Percentiles rank a stretch among this genome's conserved stretches.
Conservation (phyloP, 192 early-diverging fungal species). For the Linderina pennispora region DNA sequence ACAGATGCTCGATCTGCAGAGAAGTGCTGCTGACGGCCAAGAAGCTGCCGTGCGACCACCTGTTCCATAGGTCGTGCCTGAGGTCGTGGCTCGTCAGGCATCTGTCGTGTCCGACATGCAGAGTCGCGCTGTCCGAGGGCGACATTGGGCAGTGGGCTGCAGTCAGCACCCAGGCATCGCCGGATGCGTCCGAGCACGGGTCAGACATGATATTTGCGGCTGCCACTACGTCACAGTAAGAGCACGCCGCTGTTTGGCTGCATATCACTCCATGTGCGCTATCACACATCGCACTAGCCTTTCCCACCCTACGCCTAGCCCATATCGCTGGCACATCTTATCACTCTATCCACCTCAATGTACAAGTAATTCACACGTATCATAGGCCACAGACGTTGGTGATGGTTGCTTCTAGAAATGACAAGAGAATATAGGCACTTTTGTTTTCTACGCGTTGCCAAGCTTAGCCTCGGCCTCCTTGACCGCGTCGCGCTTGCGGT, state of each 20-base stretch:
- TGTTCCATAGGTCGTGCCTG: slow-evolving; percentile 67
- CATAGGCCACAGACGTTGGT: too few species aligned
- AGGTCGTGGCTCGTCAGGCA: slow-evolving; percentile 72
- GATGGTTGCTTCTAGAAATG: too few species aligned
- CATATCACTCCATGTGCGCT: too few species aligned
- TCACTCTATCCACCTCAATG: too few species aligned
- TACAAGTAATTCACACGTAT: too few species aligned
- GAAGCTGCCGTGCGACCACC: slow-evolving; percentile 66
- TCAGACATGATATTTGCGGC: slow-evolving; percentile 48
- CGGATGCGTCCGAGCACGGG: slow-evolving; percentile 38
- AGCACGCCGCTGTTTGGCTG: too few species aligned
- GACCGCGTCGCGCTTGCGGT: slow-evolving; percentile 58
- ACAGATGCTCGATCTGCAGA: slow-evolving; percentile 73
- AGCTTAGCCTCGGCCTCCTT: slow-evolving; percentile 47
- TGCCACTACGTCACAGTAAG: too few species aligned
- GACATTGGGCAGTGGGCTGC: slow-evolving; percentile 38
- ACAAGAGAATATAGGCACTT: too few species aligned
- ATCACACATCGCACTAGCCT: too few species aligned
- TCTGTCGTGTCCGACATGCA: slow-evolving; percentile 66
- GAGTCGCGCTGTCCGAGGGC: slow-evolving; percentile 43
- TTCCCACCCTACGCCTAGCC: too few species aligned
- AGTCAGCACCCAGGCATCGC: slow-evolving; percentile 5
- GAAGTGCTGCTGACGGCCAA: slow-evolving; percentile 65
- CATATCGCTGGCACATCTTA: too few species aligned
- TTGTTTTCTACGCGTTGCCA: too few species aligned